Base-by-base conservation (phyloP, 108 stramenopile species). In the Nitzschia palea region DNA sequence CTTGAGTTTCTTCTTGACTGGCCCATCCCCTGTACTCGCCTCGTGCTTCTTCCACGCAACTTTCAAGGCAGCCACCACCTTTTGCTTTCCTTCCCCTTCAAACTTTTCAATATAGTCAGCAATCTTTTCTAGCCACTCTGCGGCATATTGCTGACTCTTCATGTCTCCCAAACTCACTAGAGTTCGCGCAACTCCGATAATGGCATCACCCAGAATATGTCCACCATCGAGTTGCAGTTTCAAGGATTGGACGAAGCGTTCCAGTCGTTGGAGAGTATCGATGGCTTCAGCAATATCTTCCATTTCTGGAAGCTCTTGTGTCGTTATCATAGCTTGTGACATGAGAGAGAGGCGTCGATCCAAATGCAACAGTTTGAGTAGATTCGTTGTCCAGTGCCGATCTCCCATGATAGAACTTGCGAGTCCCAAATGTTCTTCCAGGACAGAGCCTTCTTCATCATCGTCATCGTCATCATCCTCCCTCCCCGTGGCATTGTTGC, bases 161-260 rank as follows among this genome's bases (percentile, higher is more conserved):
- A 68, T 74, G 70, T 94, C 92, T 6, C 89, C 87, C 62, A 94
- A 58, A 44, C 82, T 74, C 17, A 94, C 87, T 54, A 94, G 77
- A 20, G 80, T 77, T 22, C 89, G 73, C 2, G 89, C 87, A 29
- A 84, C 55, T 18, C 86, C 92, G 26, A 94, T 64, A 3, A 73
- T 74, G 18, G 82, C 86, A 79, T 86, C 81, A 23, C 79, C 83
- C 34, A 94, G 56, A 65, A 90, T 70, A 58, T 90, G 89, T 0
- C 86, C 86, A 2, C 73, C 55, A 62, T 88, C 73, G 2, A 80
- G 34, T 10, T 79, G 70, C 23, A 94, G 55, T 2, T 74, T 18
- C 9, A 94, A 37, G 0, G 81, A 77, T 1, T 73, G 52, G 2
- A 87, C 86, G 68, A 77, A 94, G 0, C 62, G 62, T 26, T 55